phyloP scores from a whole-genome alignment of 768 basidiomycete genomes.

The Leccinum truebloodii region DNA sequence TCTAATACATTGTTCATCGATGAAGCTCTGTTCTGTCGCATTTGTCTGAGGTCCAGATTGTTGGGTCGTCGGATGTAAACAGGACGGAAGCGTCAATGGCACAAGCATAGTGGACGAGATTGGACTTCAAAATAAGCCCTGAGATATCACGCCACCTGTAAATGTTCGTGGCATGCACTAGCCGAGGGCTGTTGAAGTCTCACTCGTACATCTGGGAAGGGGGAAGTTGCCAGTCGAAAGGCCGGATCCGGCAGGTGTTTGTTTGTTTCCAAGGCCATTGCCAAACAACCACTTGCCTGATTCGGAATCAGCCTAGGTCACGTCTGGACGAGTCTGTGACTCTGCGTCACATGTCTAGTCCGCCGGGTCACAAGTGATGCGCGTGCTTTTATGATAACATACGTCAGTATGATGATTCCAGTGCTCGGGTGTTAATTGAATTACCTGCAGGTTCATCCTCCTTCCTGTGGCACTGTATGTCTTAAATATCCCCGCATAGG shows the following conservation, averaged over 20 bases:
- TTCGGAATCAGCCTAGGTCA: neutral
- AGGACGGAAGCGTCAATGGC: conserved; percentile 25
- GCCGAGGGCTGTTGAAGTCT: neutral
- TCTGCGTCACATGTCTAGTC: neutral
- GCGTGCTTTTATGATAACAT: neutral
- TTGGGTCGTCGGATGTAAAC: conserved; percentile 14
- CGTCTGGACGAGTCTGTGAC: neutral
- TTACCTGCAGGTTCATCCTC: conserved; percentile 2
- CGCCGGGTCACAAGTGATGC: conserved; percentile 1
- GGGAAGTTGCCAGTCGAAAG: neutral
- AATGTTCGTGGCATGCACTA: conserved; percentile 10
- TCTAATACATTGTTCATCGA: conserved; percentile 20
- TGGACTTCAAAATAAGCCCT: neutral
- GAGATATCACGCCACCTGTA: neutral
- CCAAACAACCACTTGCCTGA: conserved; percentile 24
- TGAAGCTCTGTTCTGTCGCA: conserved; percentile 26
- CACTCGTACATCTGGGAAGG: conserved; percentile 5
- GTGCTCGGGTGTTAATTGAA: conserved; percentile 1
- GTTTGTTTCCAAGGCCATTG: conserved; percentile 33
- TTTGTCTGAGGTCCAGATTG: conserved; percentile 10
- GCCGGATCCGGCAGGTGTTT: conserved; percentile 23
- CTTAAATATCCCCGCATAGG: conserved; percentile 6
- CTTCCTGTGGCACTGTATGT: conserved; percentile 8
- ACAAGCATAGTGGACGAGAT: conserved; percentile 23
- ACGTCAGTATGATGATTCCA: neutral